phyloP scores from a whole-genome alignment of 352 stramenopile species.

The Blastocystis sp. region DNA sequence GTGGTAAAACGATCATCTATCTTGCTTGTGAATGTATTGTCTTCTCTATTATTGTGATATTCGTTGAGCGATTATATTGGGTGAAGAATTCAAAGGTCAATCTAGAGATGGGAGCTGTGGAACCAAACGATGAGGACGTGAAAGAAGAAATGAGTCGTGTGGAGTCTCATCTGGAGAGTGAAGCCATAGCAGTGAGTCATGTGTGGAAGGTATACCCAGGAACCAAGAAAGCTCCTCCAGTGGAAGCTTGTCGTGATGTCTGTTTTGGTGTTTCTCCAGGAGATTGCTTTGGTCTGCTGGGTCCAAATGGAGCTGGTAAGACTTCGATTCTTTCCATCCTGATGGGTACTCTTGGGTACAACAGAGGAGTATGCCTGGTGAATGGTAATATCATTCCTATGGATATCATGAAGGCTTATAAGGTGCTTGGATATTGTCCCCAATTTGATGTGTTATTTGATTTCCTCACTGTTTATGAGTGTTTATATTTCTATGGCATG shows the following conservation, averaged over 20 bases:
- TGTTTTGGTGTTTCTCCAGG: constrained; percentile 74
- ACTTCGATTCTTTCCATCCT: constrained; percentile 80
- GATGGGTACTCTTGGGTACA: constrained; percentile 70
- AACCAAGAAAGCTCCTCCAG: constrained; percentile 78
- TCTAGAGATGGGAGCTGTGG: neutral
- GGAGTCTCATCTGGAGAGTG: constrained; percentile 65
- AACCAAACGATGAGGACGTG: constrained; percentile 72
- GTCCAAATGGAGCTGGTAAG: constrained; percentile 76
- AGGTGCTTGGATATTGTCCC: constrained; percentile 88
- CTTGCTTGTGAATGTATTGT: constrained; percentile 68
- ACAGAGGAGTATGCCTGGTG: constrained; percentile 74
- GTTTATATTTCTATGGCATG: constrained; percentile 87
- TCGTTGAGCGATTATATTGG: constrained; percentile 69
- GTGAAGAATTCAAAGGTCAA: constrained; percentile 63
- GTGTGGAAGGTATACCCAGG: constrained; percentile 73
- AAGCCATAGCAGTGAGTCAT: constrained; percentile 69
- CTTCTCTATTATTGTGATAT: constrained; percentile 68
- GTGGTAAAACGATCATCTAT: constrained; percentile 67
- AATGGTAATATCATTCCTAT: constrained; percentile 79
- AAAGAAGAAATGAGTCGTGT: constrained; percentile 69
- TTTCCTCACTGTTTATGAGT: constrained; percentile 88
- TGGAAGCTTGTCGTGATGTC: constrained; percentile 76
- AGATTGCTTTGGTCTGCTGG: constrained; percentile 77
- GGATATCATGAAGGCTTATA: constrained; percentile 75
- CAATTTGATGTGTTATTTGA: constrained; percentile 93